A percentile compares a stretch with the other conserved stretches of the same genome.
Conservation (phyloP, 805 yeast species). For the Monosporozyma solicola region DNA sequence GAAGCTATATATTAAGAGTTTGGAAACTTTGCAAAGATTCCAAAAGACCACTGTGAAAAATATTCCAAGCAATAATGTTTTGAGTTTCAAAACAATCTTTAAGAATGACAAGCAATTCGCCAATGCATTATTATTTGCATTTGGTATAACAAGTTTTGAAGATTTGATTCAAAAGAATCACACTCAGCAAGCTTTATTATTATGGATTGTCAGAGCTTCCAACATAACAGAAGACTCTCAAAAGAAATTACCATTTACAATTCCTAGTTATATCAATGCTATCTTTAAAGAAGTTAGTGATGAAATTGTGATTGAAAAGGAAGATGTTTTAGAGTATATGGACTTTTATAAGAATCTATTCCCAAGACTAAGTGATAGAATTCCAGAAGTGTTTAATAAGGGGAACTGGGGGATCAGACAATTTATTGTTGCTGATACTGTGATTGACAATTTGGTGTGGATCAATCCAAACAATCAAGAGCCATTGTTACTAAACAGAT, state of each 20-base stretch:
- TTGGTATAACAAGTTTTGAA: constrained; percentile 50
- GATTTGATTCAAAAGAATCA: constrained; percentile 40
- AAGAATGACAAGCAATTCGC: constrained; percentile 47
- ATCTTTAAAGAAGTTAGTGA: constrained; percentile 32
- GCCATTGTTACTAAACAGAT: constrained; percentile 27
- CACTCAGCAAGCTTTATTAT: constrained; percentile 48
- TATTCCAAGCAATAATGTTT: constrained; percentile 13
- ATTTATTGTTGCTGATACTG: constrained; percentile 39
- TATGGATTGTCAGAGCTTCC: constrained; percentile 55
- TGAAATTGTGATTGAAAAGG: constrained; percentile 36
- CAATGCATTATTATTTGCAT: constrained; percentile 44
- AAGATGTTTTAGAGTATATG: constrained; percentile 47
- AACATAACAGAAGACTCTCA: constrained; percentile 33
- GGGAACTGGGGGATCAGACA: constrained; percentile 38
- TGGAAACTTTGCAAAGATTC: constrained; percentile 30
- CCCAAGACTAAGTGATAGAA: constrained; percentile 37
- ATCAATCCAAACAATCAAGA: constrained; percentile 31
- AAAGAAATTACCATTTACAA: constrained; percentile 18
- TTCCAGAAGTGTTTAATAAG: constrained; percentile 49
- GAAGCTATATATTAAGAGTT: constrained; percentile 35
- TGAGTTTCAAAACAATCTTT: constrained; percentile 50
- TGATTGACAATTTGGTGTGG: constrained; percentile 46
- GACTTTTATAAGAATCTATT: constrained; percentile 46
- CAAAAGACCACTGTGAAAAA: constrained; percentile 36
- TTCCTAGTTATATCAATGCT: constrained; percentile 44